Evolutionary conservation across 148 eudicot genomes (phyloP).

Genomic region (Chenopodium suecicum): DNA sequence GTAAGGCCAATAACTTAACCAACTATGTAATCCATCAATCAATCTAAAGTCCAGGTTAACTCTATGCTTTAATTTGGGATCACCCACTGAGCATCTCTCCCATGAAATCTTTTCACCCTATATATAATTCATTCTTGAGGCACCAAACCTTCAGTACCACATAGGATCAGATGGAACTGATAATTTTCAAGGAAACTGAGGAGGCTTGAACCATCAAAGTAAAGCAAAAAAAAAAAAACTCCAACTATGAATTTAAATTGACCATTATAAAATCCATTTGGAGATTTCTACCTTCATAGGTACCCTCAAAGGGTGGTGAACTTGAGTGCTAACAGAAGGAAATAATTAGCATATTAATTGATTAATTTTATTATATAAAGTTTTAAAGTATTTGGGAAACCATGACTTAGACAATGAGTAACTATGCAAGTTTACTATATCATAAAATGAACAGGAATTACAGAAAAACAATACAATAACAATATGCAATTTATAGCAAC

Average conservation of each 20-base stretch:
- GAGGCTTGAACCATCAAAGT: not conserved
- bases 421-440: not conserved
- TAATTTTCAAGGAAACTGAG: not conserved
- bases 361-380: not conserved
- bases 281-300: not conserved
- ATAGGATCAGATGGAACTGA: not conserved
- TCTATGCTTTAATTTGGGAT: not conserved
- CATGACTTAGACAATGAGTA: not conserved
- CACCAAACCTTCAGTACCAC: not conserved
- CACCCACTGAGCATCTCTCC: not conserved
- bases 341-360: not conserved
- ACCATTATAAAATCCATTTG: not conserved
- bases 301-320: not conserved
- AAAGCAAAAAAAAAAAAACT: not conserved
- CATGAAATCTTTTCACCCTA: not conserved
- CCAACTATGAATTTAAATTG: not conserved
- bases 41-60: not conserved
- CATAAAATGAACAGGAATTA: not conserved
- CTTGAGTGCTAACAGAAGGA: not conserved
- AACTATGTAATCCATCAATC: not conserved
- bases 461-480: not conserved
- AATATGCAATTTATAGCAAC: not conserved
- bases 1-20: not conserved
- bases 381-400: not conserved
- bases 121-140: not conserved